Percentiles rank a stretch among this genome's conserved stretches.
These are phyloP conservation scores for Amoebophrya sp. DNA, from an alignment of 169 alveolate species.

Conservation along the genomic window DNA sequence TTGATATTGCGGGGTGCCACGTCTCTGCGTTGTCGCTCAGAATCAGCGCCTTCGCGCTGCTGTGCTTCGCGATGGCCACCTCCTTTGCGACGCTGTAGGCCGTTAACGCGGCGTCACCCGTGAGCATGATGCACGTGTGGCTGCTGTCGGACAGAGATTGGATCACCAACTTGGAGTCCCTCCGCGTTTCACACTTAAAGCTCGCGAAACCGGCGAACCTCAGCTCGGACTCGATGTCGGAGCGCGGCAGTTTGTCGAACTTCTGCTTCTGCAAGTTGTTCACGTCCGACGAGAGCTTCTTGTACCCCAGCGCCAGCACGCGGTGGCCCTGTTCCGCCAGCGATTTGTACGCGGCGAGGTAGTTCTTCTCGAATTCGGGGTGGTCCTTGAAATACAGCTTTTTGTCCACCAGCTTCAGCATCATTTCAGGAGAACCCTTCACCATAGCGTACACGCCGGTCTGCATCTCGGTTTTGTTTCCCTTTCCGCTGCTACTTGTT, in stretches of 20 bases:
- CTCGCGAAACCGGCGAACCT: conserved; percentile 27
- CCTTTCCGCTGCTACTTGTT: too few relatives aligned
- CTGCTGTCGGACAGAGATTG: conserved; percentile 16
- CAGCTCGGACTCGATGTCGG: background rate
- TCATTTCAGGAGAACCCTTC: conserved; percentile 28
- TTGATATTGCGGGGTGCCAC: background rate
- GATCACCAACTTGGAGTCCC: conserved; percentile 22
- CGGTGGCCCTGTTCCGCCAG: background rate
- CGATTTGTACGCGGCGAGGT: background rate
- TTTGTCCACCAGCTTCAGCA: conserved; percentile 13
- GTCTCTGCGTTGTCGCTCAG: background rate
- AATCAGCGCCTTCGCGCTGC: background rate
- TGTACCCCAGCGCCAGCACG: background rate
- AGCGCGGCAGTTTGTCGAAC: background rate
- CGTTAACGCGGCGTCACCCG: conserved; percentile 31
- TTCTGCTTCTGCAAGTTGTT: background rate
- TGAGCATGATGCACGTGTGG: conserved; percentile 27
- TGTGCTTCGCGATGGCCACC: background rate
- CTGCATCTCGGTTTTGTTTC: too few relatives aligned
- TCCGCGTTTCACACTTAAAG: conserved; percentile 21
- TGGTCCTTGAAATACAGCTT: background rate
- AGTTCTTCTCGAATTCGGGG: background rate
- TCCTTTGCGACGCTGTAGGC: conserved; percentile 27
- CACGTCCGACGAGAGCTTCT: background rate
- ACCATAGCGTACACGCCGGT: conserved; percentile 20